Conservation (phyloP, 176 grass and related monocot species). For the Zoysia japonica region DNA sequence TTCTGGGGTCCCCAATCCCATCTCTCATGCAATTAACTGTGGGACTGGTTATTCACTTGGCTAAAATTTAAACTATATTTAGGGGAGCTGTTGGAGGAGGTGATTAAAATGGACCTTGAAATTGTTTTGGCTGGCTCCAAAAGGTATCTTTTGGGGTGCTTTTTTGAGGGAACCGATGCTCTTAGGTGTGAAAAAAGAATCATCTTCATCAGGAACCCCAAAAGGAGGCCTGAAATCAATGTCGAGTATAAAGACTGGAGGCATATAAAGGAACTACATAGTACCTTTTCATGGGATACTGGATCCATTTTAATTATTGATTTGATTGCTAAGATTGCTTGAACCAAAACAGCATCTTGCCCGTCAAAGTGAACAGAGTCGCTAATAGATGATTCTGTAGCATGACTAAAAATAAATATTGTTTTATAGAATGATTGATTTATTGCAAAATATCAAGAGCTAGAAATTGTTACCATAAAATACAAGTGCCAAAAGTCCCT, state of each 20-base stretch:
- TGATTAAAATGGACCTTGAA: too few species aligned
- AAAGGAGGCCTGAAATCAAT: not conserved
- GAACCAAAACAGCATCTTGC: slow-evolving; percentile 80
- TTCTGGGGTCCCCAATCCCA: too few species aligned
- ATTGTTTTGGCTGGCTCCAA: too few species aligned
- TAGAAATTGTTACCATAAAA: slow-evolving; percentile 68
- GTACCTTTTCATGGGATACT: slow-evolving; percentile 81
- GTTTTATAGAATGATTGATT: slow-evolving; percentile 28
- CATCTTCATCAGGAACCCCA: not conserved
- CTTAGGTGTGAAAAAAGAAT: not conserved
- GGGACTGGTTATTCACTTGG: too few species aligned
- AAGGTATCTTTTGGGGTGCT: too few species aligned
- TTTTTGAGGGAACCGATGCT: too few species aligned
- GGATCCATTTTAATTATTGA: slow-evolving; percentile 78
- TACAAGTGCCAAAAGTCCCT: slow-evolving; percentile 83
- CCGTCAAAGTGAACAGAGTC: slow-evolving; percentile 65
- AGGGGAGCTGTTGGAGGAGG: too few species aligned
- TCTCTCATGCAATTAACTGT: too few species aligned
- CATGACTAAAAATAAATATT: slow-evolving; percentile 40
- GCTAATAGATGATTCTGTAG: slow-evolving; percentile 68
- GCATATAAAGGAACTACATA: slow-evolving; percentile 24
- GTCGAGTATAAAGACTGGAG: not conserved
- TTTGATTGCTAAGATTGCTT: slow-evolving; percentile 97
- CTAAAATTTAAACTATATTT: too few species aligned
- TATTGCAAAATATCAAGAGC: slow-evolving; percentile 36